Base-by-base conservation (phyloP, 208 protist genomes). In the Acanthamoeba royreba region DNA sequence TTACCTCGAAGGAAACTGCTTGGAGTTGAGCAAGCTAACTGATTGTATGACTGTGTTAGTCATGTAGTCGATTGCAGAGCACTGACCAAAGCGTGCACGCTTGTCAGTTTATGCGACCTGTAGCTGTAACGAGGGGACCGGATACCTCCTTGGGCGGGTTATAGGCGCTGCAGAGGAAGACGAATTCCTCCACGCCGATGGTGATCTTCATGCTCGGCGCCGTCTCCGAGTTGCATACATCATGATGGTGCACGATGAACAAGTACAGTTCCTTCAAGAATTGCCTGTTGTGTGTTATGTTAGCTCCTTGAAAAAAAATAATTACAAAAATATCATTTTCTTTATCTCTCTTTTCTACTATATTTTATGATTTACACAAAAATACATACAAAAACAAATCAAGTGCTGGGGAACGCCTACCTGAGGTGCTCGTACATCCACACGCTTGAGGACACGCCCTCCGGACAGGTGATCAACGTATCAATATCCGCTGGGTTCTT, bases 181-280 rank as follows among this genome's bases (percentile, higher is more conserved):
- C 86, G 4, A 52, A 46, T 55, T 92, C 86, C 28, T 92, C 86
- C 40, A 9, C 31, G 22, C 86, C 86, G 61, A 92, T 38, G 35
- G 86, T 92, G 3, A 92, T 74, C 86, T 92, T 92, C 86, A 92
- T 92, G 86, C 86, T 92, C 33, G 86, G 86, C 33, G 86, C 86
- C 25, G 86, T 92, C 53, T 92, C 86, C 15, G 86, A 0, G 1
- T 38, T 92, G 58, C 86, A 92, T 25, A 92, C 61, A 13, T 33
- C 53, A 35, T 74, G 19, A 38, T 92, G 86, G 58, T 77, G 61
- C 38, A 92, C 86, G 28, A 92, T 74, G 31, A 92, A 92, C 86
- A 92, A 43, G 42, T 72, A 35, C 11, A 92, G 61, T 31, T 92
- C 86, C 53, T 92, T 92, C 15, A 92, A 43, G 38, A 47, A 13